Conservation (phyloP, 1,139 yeast species). For the Suhomyces yuchorum region DNA sequence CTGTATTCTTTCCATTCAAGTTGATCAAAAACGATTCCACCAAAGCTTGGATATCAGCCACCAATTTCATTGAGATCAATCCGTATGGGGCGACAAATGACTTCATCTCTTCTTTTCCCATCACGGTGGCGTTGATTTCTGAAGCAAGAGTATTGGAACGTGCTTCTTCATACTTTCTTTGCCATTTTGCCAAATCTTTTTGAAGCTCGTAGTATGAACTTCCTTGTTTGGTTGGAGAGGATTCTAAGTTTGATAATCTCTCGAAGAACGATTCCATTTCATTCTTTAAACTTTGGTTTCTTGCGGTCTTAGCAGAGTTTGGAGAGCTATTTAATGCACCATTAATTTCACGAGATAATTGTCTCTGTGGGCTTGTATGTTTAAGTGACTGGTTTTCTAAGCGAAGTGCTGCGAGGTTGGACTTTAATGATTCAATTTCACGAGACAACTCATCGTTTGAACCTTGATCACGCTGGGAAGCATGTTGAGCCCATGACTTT, state of each 20-base stretch:
- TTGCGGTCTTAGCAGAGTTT: constrained; percentile 5
- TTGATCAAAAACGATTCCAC: constrained; percentile 47
- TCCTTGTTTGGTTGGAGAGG: constrained; percentile 18
- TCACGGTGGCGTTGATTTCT: constrained; percentile 27
- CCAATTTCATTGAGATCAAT: constrained; percentile 44
- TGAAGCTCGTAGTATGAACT: constrained; percentile 26
- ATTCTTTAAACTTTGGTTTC: constrained; percentile 16
- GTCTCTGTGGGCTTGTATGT: constrained; percentile 17
- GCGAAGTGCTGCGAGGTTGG: constrained; percentile 39
- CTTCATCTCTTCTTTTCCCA: constrained; percentile 30
- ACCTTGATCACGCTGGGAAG: background rate
- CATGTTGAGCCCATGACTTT: constrained; percentile 13
- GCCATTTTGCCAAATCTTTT: constrained; percentile 45
- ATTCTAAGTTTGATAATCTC: constrained; percentile 28
- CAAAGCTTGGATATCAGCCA: constrained; percentile 49
- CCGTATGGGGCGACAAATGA: constrained; percentile 44
- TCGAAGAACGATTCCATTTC: constrained; percentile 32
- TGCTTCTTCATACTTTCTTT: constrained; percentile 46
- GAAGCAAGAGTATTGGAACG: constrained; percentile 33
- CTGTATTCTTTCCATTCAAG: constrained; percentile 35
- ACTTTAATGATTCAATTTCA: constrained; percentile 24
- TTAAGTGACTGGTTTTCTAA: constrained; percentile 46
- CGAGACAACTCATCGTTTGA: constrained; percentile 7
- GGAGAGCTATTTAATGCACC: constrained; percentile 5
- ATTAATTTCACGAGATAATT: constrained; percentile 11